phyloP scores from a whole-genome alignment of 768 basidiomycete genomes.

The Naganishia friedmannii region DNA sequence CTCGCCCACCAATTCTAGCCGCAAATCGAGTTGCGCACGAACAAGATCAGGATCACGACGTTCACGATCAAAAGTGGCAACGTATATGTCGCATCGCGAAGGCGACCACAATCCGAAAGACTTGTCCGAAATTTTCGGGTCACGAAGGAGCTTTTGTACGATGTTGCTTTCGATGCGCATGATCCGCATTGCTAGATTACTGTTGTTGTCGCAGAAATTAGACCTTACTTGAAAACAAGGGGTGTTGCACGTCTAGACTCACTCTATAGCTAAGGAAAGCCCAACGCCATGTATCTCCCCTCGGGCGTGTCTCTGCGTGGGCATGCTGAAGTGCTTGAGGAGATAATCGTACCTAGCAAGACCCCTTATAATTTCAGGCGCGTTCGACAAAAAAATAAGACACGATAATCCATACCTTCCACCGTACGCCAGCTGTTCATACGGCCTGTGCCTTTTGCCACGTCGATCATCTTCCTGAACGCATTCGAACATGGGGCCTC shows the following conservation, averaged over 20 bases:
- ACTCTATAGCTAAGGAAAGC: conserved; percentile 49
- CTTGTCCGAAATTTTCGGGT: conserved; percentile 41
- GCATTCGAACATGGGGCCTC: conserved; percentile 51
- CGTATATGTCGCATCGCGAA: conserved; percentile 50
- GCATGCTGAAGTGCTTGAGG: conserved; percentile 46
- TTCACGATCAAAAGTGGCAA: conserved; percentile 41
- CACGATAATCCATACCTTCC: conserved; percentile 38
- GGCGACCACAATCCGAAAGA: conserved; percentile 35
- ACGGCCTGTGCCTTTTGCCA: conserved; percentile 39
- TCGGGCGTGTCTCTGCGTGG: conserved; percentile 38
- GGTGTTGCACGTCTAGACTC: conserved; percentile 21
- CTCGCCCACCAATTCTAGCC: conserved; percentile 45
- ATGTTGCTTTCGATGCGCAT: conserved; percentile 43
- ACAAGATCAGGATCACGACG: no score
- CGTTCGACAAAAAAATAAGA: neutral
- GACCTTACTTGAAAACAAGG: neutral
- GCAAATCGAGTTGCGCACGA: conserved; percentile 34
- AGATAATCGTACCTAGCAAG: conserved; percentile 43
- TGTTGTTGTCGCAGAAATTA: neutral
- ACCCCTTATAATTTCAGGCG: neutral
- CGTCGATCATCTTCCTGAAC: conserved; percentile 33
- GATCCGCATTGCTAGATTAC: conserved; percentile 43
- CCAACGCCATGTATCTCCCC: conserved; percentile 44
- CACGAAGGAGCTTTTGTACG: conserved; percentile 41
- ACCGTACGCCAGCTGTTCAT: conserved; percentile 46